Evolutionary conservation across 345 rosid species (phyloP).

Genomic region (Pistacia integerrima): DNA sequence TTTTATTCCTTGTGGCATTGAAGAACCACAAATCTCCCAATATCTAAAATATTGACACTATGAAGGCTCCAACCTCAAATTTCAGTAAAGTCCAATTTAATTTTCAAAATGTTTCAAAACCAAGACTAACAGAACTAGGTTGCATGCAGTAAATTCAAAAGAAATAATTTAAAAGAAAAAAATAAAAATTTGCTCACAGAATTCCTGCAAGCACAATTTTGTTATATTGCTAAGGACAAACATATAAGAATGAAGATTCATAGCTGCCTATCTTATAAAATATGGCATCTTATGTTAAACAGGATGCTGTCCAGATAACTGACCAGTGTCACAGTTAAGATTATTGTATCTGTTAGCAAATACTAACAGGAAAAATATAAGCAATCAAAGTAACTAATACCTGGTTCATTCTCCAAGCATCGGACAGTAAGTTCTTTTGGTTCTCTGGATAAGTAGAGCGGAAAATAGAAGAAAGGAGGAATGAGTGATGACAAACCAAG

Average conservation of each 20-base stretch:
- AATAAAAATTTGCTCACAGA: background rate
- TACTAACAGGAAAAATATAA: background rate
- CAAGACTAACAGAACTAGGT: background rate
- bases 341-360: background rate
- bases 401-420: conserved; percentile 84
- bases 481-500: background rate
- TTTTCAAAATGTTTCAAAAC: background rate
- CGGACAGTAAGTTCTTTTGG: conserved; percentile 86
- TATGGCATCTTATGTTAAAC: no score
- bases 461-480: conserved; percentile 10
- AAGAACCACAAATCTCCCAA: background rate
- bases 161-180: background rate
- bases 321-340: background rate
- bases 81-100: background rate
- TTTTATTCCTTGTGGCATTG: background rate
- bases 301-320: background rate
- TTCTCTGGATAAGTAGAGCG: conserved; percentile 57
- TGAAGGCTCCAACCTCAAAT: background rate
- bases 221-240: no score
- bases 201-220: background rate
- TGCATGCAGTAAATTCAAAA: background rate
- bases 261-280: no score
- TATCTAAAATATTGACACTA: background rate
- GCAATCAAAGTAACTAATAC: conserved; percentile 32
- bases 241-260: no score